Base-by-base conservation (phyloP, 2,329 filamentous ascomycete species). In the Bipolaris sorokiniana region DNA sequence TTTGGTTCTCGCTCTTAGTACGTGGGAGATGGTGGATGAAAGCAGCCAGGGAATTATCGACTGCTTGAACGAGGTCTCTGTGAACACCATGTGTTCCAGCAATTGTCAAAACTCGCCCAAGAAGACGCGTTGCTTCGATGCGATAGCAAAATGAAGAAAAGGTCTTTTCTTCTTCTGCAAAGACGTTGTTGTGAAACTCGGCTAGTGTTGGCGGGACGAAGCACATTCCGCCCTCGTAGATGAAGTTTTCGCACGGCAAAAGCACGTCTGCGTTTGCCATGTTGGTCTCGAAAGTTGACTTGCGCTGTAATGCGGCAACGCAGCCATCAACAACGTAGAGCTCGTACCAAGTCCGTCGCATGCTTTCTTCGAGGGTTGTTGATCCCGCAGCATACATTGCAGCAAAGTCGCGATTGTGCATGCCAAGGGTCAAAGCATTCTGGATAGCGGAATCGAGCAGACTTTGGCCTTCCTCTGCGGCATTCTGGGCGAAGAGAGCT, bases 341-440 rank as follows among this genome's bases (percentile, higher is more conserved):
- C 66, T 86, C 91, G 90, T 92, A 96, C 92, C 92, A 96, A 1
- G 91, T 96, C 48, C 92, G 83, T 11, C 91, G 84, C 84, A 90
- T 88, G 73, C 88, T 91, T 75, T 96, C 92, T 70, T 92, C 89
- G 3, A 91, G 72, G 1, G 90, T 80, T 0, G 85, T 81, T 53
- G 88, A 84, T 3, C 85, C 84, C 20, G 81, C 79, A 13, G 88
- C 87, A 67, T 90, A 80, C 3, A 80, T 75, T 0, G 79, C 77
- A 1, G 90, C 88, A 72, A 87, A 95, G 0, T 83, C 80, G 34
- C 84, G 80, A 13, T 83, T 84, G 70, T 96, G 87, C 77, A 96
- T 84, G 0, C 89, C 88, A 16, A 96, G 83, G 53, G 90, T 84
- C 13, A 94, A 77, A 2, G 91, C 90, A 40, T 90, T 76, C n/a